Evolutionary conservation across 805 yeast species (phyloP).

Genomic region (Saccharomycopsis synnaedendra): DNA sequence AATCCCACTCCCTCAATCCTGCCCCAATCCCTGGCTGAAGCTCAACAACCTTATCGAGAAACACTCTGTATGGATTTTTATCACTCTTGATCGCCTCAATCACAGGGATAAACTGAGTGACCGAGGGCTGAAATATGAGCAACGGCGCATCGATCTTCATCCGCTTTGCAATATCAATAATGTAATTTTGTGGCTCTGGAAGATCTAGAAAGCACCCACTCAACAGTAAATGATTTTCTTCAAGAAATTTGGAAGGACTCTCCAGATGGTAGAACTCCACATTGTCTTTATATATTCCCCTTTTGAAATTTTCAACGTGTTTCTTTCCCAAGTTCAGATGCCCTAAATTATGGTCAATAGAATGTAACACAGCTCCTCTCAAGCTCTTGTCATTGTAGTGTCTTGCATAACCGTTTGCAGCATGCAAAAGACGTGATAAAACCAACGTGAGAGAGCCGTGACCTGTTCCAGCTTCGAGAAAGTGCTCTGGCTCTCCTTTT

Average conservation of each 20-base stretch:
- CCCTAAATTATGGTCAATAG: conserved; percentile 29
- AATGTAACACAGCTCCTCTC: conserved; percentile 35
- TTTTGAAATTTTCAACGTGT: conserved; percentile 28
- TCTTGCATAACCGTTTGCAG: conserved; percentile 29
- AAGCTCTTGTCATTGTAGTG: conserved; percentile 17
- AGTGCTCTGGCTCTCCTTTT: conserved; percentile 25
- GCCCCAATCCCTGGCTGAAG: conserved; percentile 38
- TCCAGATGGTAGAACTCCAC: conserved; percentile 33
- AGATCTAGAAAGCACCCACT: conserved; percentile 37
- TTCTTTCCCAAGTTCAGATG: conserved; percentile 33
- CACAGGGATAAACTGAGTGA: conserved; percentile 35
- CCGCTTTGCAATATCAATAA: conserved; percentile 23
- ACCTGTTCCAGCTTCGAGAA: conserved; percentile 44
- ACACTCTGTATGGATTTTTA: conserved; percentile 19
- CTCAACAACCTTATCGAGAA: conserved; percentile 30
- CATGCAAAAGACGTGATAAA: conserved; percentile 30
- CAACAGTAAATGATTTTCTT: conserved; percentile 21
- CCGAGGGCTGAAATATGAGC: conserved; percentile 35
- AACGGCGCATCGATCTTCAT: conserved; percentile 32
- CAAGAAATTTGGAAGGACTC: conserved; percentile 22
- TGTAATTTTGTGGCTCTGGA: conserved; percentile 30
- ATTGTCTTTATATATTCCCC: conserved; percentile 33
- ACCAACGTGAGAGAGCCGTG: conserved; percentile 40
- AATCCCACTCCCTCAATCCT: conserved; percentile 42
- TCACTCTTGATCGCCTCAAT: conserved; percentile 21